Base-by-base conservation (phyloP, 2,329 filamentous ascomycete species). In the Canariomyces notabilis region DNA sequence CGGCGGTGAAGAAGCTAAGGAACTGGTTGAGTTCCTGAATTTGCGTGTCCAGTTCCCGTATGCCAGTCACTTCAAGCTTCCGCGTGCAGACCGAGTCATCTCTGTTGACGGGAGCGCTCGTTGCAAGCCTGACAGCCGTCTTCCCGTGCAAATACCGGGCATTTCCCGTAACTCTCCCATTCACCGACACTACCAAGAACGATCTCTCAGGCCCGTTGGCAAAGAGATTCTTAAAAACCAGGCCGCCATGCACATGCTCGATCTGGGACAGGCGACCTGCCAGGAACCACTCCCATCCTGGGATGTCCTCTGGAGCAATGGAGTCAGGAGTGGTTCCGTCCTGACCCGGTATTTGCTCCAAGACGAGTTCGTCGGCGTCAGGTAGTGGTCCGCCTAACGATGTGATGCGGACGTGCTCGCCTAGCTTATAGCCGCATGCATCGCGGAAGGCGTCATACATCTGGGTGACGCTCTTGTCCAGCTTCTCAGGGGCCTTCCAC, bases 361-460 rank as follows among this genome's bases (percentile, higher is more conserved):
- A 63, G 6, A 77, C 66, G 3, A 91, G 71, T 21, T 73, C 70
- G 4, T 75, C 70, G 5, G 82, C 79, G 18, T 77, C 74, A 0
- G 73, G 69, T 9, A 84, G 64, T 2, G 67, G 56, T 2, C 66
- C 67, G 6, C 73, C 72, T 2, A 74, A 70, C 19, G 90, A 75
- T 6, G 75, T 73, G 38, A 94, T 71, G 26, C 66, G 66, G 26
- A 77, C 68, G 41, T 80, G 76, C 39, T 89, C 85, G 14, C 81
- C 82, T 4, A 93, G 71, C 50, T 84, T 83, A 56, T 95, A 77
- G 1, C 79, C 80, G 55, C 85, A 85, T 6, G 80, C 76, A 29
- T 86, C 83, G 52, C 87, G 83, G 44, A 94, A 79, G 5, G 80
- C 73, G 52, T 87, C 83, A 18, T 87, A 83, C 70, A 87, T 79